Evolutionary conservation across 176 grass and related monocot species (phyloP), one percentile per base, ranked within the genome.

Genomic region (Oryza brachyantha): DNA sequence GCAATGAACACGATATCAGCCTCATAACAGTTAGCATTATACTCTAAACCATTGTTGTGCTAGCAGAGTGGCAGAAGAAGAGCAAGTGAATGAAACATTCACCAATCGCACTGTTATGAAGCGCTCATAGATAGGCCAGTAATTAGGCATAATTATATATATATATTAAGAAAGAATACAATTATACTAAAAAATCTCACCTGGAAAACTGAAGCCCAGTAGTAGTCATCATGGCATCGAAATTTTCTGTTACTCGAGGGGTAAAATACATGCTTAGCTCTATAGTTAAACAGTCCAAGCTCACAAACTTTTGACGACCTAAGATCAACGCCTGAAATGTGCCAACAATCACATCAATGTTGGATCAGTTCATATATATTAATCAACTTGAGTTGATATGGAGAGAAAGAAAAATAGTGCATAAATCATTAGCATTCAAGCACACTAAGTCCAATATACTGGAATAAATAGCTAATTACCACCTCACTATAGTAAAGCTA

Each of bases 161-260:
- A 13, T 21, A 5, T 50, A 22, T 16, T 13, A 52, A 36, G 10
- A 8, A 74, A n/a, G n/a, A 83, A 40, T 83, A 38, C 8, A 52
- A n/a, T 27, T 13, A 74, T 4, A 70, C 5, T 9, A 75, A 42
- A 55, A 84, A 70, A 60, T 76, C 68, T 90, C 50, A 94, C 95
- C 91, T 94, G 87, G 64, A 97, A 94, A 84, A 97, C 79, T 65
- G 92, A 94, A 84, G 95, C 87, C 95, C 95, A 97, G 68, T 97
- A 97, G 84, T 97, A 97, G 66, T 97, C 94, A 85, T 97, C 90
- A 50, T 79, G 89, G 66, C 94, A 97, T 38, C 80, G 87, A 38
- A 94, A 94, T 83, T 66, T 94, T 74, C 82, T 88, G 50, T 86
- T 94, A 38, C 85, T 89, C 1, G 76, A 97, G 21, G 94, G 80